Conservation (phyloP, 2,329 filamentous ascomycete species). For the Fusarium sororula region DNA sequence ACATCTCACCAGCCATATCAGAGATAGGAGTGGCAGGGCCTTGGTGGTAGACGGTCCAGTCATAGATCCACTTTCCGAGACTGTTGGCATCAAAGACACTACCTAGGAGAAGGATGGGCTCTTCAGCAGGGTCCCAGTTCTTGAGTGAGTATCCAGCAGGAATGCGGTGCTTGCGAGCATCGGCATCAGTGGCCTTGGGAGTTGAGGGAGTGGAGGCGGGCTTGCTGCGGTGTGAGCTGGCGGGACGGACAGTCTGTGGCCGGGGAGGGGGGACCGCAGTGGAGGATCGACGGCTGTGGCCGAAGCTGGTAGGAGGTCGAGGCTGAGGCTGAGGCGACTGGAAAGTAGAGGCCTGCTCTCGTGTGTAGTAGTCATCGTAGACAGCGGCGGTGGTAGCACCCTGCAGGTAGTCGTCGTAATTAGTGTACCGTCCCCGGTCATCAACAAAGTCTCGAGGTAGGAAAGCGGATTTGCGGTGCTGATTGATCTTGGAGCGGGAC, state of each 20-base stretch:
- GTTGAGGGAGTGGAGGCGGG: conserved; percentile 45
- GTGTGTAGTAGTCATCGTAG: conserved; percentile 51
- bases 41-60: conserved; percentile 96
- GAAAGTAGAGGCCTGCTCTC: conserved; percentile 47
- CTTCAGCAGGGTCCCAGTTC: conserved; percentile 96
- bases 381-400: conserved; percentile 45
- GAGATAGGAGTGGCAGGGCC: conserved; percentile 84
- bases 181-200: conserved; percentile 65
- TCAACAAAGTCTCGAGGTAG: conserved; percentile 54
- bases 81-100: conserved; percentile 98
- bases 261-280: conserved; percentile 62
- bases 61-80: conserved; percentile 98
- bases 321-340: conserved; percentile 57
- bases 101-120: conserved; percentile 91
- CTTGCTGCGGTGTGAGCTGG: conserved; percentile 40
- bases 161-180: conserved; percentile 75
- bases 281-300: conserved; percentile 58
- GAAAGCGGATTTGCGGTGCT: conserved; percentile 48
- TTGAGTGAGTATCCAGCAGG: conserved; percentile 92
- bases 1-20: conserved; percentile 92
- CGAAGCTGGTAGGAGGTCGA: conserved; percentile 51
- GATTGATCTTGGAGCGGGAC: conserved; percentile 52
- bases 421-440: conserved; percentile 66
- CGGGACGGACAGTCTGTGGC: conserved; percentile 61
- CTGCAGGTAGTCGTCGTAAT: conserved; percentile 67